A percentile compares a stretch with the other conserved stretches of the same genome.
phyloP scores from a whole-genome alignment of 179 eudicot genomes.

The Monotropa hypopitys region DNA sequence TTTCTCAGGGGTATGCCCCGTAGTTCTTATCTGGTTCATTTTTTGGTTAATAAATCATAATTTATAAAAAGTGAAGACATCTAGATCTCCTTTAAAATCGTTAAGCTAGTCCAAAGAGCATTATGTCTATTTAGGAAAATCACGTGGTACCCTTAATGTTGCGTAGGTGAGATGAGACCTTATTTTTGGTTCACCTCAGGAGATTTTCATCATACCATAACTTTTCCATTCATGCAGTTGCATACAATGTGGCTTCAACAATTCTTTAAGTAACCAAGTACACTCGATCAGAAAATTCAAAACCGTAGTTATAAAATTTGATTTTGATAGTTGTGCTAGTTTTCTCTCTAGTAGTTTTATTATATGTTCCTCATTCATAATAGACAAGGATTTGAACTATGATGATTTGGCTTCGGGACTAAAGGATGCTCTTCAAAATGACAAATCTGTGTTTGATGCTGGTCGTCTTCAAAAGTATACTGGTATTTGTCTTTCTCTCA shows the following conservation, averaged over 20 bases:
- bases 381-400: slow-evolving; percentile 64
- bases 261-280: too few relatives aligned
- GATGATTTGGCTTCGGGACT: slow-evolving; percentile 68
- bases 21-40: too few relatives aligned
- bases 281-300: neutral
- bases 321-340: neutral
- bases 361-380: slow-evolving; percentile 5
- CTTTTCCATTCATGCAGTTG: neutral
- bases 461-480: slow-evolving; percentile 74
- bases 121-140: neutral
- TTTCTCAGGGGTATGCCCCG: too few relatives aligned
- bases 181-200: neutral
- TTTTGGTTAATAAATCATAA: too few relatives aligned
- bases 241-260: neutral
- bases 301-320: neutral
- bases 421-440: slow-evolving; percentile 54
- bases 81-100: neutral
- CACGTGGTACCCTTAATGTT: neutral
- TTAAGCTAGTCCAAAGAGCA: neutral
- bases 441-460: slow-evolving; percentile 68
- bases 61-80: neutral
- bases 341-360: slow-evolving; percentile 4
- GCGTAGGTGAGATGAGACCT: neutral
- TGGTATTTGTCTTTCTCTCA: slow-evolving; percentile 21
- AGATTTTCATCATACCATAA: neutral